phyloP scores from a whole-genome alignment of 306 rosid species.

The Cucurbita pepo region DNA sequence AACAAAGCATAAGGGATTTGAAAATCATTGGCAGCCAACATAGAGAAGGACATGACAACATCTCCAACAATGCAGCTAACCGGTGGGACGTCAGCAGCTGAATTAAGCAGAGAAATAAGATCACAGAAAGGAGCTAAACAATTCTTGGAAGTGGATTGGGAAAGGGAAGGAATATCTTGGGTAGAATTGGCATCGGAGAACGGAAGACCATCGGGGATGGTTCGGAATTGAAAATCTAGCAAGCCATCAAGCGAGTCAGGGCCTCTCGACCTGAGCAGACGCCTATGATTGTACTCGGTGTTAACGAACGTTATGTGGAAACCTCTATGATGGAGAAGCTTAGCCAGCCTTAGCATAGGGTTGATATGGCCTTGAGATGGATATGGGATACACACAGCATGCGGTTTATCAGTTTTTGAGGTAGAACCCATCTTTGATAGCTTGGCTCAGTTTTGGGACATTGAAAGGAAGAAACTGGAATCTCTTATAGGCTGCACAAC shows the following conservation, averaged over 20 bases:
- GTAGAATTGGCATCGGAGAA: slow-evolving; percentile 23
- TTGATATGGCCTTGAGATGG: slow-evolving; percentile 2
- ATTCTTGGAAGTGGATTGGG: slow-evolving; percentile 14
- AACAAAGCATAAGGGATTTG: slow-evolving; percentile 28
- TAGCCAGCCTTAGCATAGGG: not conserved
- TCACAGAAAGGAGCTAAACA: slow-evolving; percentile 26
- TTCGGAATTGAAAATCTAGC: not conserved
- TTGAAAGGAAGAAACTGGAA: too few relatives aligned
- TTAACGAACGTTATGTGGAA: not conserved
- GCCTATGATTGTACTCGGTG: not conserved
- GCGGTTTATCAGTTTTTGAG: not conserved
- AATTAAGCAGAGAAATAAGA: slow-evolving; percentile 21
- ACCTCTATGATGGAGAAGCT: not conserved
- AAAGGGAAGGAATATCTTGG: slow-evolving; percentile 25
- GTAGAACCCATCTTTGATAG: too few relatives aligned
- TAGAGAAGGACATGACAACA: slow-evolving; percentile 18
- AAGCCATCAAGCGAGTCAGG: not conserved
- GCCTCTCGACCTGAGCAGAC: not conserved
- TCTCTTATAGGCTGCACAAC: too few relatives aligned
- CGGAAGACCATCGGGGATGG: slow-evolving; percentile 42
- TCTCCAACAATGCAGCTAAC: slow-evolving; percentile 35
- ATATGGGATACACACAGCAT: not conserved
- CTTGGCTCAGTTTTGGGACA: too few relatives aligned
- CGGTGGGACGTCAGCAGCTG: slow-evolving; percentile 8
- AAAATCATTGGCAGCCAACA: slow-evolving; percentile 28